Evolutionary conservation across 2,329 filamentous ascomycete species (phyloP).

Genomic region (Aspergillus awamori): DNA sequence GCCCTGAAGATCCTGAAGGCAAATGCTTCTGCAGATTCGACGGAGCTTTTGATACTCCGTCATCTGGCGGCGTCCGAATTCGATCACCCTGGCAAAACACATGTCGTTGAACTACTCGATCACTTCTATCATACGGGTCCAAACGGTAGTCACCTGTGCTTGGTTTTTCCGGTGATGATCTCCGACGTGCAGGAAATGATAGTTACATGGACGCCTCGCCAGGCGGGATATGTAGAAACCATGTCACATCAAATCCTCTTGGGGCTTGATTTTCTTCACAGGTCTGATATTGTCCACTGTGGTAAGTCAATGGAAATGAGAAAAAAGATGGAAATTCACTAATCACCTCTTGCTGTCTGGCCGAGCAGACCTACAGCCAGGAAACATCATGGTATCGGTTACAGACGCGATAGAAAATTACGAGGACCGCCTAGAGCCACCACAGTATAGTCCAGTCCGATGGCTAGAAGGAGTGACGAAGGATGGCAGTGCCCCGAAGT

Average conservation of each 20-base stretch:
- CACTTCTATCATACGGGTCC: constrained; percentile 29
- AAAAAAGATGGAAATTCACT: no score
- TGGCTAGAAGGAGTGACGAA: constrained; percentile 21
- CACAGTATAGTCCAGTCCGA: constrained; percentile 22
- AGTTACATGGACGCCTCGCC: constrained; percentile 15
- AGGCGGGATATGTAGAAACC: constrained; percentile 18
- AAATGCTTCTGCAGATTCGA: constrained; percentile 20
- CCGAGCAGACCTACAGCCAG: constrained; percentile 25
- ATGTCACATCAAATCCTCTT: constrained; percentile 23
- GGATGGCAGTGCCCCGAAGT: constrained; percentile 23
- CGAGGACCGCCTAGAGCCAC: constrained; percentile 14
- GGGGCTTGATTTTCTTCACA: constrained; percentile 24
- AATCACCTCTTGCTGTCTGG: no score
- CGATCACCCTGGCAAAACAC: constrained; percentile 21
- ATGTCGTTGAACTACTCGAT: constrained; percentile 28
- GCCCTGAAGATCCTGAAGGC: constrained; percentile 32
- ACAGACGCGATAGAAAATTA: no score
- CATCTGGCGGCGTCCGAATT: constrained; percentile 12
- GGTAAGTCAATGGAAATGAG: constrained; percentile 13
- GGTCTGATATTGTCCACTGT: constrained; percentile 22
- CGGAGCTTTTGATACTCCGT: constrained; percentile 26
- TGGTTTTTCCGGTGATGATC: constrained; percentile 30
- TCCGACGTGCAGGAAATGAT: constrained; percentile 27
- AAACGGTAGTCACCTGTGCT: constrained; percentile 28
- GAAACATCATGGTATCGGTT: constrained; percentile 18